Evolutionary conservation across 805 yeast species (phyloP), one percentile per base, ranked within the genome.

Genomic region (Teunomyces cretensis): DNA sequence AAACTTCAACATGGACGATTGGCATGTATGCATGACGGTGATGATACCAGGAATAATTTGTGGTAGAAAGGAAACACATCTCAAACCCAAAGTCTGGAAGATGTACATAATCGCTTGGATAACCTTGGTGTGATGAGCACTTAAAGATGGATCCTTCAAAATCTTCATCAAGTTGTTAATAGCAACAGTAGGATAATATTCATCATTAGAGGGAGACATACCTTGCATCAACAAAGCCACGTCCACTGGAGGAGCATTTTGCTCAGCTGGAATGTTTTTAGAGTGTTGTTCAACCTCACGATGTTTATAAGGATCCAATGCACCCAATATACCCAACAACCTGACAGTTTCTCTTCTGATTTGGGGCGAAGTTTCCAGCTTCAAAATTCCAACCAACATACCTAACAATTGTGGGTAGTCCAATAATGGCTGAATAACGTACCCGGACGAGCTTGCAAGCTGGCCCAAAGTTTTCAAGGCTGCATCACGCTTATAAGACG

Each of bases 161-260:
- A 94, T 85, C 48, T 84, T 88, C 81, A 91, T 78, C 49, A 94
- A 68, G 6, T 91, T 88, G 37, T 83, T 83, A 36, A 94, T 88
- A 0, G 92, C 98, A 17, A 94, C 98, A 0, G 97, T 90, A 2
- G 98, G 96, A 56, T 88, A 91, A 56, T 91, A 94, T 54, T 92
- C 97, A 45, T 91, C 98, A 53, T 79, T 78, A 0, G 95, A 84
- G 1, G 98, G 98, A 6, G 96, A 86, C 77, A 88, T 86, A 3
- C 97, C 97, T 57, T 88, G 88, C 91, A 94, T 89, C 42, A 94
- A 72, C 17, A 94, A 70, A 5, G 92, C 88, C 52, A 92, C 86
- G 56, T 94, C 99, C 6, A 90, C 81, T 0, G 97, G 86, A 2
- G 96, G 94, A 2, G 92, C 89, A 57, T 86, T 86, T 50, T 88